phyloP scores from a whole-genome alignment of 805 yeast species.

The Candida chilensis region DNA sequence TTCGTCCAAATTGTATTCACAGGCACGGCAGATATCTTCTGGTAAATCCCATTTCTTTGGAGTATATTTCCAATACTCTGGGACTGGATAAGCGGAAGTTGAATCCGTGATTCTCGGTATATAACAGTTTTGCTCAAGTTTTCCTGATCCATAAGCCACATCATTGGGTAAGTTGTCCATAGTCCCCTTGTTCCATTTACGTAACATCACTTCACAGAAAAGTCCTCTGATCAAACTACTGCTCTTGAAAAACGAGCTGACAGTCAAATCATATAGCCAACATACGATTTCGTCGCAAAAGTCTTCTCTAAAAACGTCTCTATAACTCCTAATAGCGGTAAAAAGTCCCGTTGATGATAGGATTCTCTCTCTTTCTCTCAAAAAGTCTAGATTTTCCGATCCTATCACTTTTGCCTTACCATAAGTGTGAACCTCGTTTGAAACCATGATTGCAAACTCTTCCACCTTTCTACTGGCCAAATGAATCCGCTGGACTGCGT shows the following conservation, averaged over 20 bases:
- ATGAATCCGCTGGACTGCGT: slow-evolving; percentile 59
- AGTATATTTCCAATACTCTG: slow-evolving; percentile 25
- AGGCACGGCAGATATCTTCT: slow-evolving; percentile 27
- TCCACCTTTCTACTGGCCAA: slow-evolving; percentile 53
- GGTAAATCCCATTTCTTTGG: slow-evolving; percentile 40
- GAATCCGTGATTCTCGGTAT: slow-evolving; percentile 28
- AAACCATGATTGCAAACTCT: slow-evolving; percentile 67
- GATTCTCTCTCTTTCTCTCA: slow-evolving; percentile 45
- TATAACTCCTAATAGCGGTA: slow-evolving; percentile 52
- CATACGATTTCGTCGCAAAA: slow-evolving; percentile 62
- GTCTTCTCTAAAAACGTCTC: slow-evolving; percentile 73
- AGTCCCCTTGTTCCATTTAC: slow-evolving; percentile 54
- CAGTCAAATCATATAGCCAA: slow-evolving; percentile 58
- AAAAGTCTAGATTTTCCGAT: slow-evolving; percentile 37
- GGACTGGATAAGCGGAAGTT: too few relatives aligned
- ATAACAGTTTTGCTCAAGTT: slow-evolving; percentile 19
- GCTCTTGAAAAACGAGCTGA: slow-evolving; percentile 42
- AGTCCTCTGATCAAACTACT: slow-evolving; percentile 36
- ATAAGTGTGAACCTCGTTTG: slow-evolving; percentile 45
- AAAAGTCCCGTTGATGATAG: slow-evolving; percentile 58
- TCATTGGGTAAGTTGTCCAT: slow-evolving; percentile 4
- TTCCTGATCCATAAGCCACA: slow-evolving; percentile 16
- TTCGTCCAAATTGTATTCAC: slow-evolving; percentile 30
- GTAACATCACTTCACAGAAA: slow-evolving; percentile 48
- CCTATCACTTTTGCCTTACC: slow-evolving; percentile 68